Evolutionary conservation across 495 filamentous ascomycete species (phyloP).

Genomic region (Hypoxylon perforatum): DNA sequence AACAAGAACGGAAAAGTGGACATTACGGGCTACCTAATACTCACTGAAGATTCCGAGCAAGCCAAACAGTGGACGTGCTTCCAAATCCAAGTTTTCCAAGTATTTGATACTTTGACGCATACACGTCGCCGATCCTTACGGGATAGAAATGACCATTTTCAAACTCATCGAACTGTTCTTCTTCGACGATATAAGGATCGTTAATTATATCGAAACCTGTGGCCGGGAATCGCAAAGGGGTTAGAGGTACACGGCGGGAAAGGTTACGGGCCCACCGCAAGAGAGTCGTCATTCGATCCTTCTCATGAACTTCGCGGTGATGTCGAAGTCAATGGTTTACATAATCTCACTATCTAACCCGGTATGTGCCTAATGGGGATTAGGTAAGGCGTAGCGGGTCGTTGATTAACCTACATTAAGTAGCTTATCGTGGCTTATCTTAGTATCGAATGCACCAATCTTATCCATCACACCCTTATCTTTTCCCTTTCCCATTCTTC

Average conservation of each 20-base stretch:
- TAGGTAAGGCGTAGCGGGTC: too few relatives aligned
- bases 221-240: background rate
- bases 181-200: background rate
- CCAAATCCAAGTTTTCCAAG: conserved; percentile 61
- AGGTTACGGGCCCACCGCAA: background rate
- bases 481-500: background rate
- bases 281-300: background rate
- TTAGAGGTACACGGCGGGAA: background rate
- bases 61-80: conserved; percentile 58
- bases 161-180: background rate
- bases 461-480: conserved; percentile 29
- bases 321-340: too few relatives aligned
- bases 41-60: conserved; percentile 54
- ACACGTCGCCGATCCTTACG: conserved; percentile 26
- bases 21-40: background rate
- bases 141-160: conserved; percentile 59
- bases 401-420: background rate
- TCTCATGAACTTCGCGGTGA: too few relatives aligned
- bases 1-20: background rate
- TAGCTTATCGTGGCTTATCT: conserved; percentile 11
- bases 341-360: too few relatives aligned
- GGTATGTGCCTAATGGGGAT: too few relatives aligned
- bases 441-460: conserved; percentile 9
- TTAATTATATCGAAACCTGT: background rate
- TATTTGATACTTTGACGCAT: conserved; percentile 53